These are phyloP conservation scores for Blastomyces silverae DNA, from an alignment of 2,329 filamentous ascomycete genomes.

Conservation along the genomic window DNA sequence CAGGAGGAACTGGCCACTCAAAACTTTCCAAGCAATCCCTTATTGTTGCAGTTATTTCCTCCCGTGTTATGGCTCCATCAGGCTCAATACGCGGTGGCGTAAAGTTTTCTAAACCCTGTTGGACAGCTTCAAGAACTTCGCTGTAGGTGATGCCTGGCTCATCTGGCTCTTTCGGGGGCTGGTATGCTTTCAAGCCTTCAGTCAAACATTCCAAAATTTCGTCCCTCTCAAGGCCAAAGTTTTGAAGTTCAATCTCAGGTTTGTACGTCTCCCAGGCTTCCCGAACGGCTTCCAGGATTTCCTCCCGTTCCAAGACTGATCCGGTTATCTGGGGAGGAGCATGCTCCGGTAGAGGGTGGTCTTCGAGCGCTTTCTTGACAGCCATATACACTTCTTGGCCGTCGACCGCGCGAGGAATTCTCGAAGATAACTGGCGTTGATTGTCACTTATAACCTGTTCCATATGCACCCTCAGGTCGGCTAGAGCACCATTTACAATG, in stretches of 20 bases:
- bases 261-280: conserved; percentile 94
- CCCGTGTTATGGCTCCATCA: conserved; percentile 62
- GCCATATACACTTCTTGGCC: conserved; percentile 81
- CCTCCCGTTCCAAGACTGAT: conserved; percentile 62
- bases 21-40: conserved; percentile 81
- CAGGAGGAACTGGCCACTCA: conserved; percentile 58
- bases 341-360: conserved; percentile 53
- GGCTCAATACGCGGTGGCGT: conserved; percentile 65
- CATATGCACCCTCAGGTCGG: conserved; percentile 78
- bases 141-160: conserved; percentile 64
- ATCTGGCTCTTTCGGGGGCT: conserved; percentile 37
- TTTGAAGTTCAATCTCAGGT: conserved; percentile 83
- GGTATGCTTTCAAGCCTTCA: conserved; percentile 74
- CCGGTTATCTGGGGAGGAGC: conserved; percentile 46
- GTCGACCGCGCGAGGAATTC: conserved; percentile 60
- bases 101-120: conserved; percentile 79
- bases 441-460: conserved; percentile 71
- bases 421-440: conserved; percentile 59
- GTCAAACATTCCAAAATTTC: conserved; percentile 82
- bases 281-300: conserved; percentile 76
- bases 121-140: conserved; percentile 76
- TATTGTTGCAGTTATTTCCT: conserved; percentile 77
- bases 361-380: conserved; percentile 64
- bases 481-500: conserved; percentile 72
- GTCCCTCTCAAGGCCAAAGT: conserved; percentile 82